Base-by-base conservation (phyloP, 192 early-diverging fungal species). In the Pilobolus umbonatus region DNA sequence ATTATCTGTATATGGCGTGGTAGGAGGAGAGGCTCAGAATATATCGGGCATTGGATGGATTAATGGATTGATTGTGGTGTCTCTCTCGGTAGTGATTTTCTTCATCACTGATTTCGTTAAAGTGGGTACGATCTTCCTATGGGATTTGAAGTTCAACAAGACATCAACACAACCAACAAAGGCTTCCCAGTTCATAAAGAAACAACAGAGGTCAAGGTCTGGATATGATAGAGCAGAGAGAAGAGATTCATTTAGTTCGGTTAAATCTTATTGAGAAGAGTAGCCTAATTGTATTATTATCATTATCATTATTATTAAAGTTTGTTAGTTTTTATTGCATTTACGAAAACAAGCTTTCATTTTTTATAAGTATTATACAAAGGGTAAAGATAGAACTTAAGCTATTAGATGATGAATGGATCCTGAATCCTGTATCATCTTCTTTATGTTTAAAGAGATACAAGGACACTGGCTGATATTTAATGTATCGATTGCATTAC, bases 31-130 rank as follows among this genome's bases (percentile, higher is more conserved):
- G 58, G 61, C 1, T 45, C 60, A 24, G 0, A 54, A 28, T 9
- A 46, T 67, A 42, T 50, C 22, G 19, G 62, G 59, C 24, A 75
- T 81, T 78, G 32, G 84, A 90, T 71, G 93, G 67, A 74, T 65
- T 34, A 87, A 84, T 86, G 87, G 85, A 17, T 47, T 85, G 11
- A 71, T 68, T 31, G 76, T 95, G 48, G 66, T 93, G 30, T 79
- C 64, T 25, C 57, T 94, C 45, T 94, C 91, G 24, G 62, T 90
- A 24, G 80, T 74, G 22, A 85, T 82, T 67, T 89, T 91, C 66
- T 73, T 92, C 46, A 34, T 93, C 43, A 73, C 92, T 11, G 94
- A 96, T 65, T 71, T 88, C n/a, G 80, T 96, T 75, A 96, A 96
- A 76, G 92, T 93, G 7, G 60, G 73, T 46, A 73, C 90, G 14